Evolutionary conservation across 2,329 filamentous ascomycete genomes (phyloP).

Genomic region (Fonsecaea pedrosoi): DNA sequence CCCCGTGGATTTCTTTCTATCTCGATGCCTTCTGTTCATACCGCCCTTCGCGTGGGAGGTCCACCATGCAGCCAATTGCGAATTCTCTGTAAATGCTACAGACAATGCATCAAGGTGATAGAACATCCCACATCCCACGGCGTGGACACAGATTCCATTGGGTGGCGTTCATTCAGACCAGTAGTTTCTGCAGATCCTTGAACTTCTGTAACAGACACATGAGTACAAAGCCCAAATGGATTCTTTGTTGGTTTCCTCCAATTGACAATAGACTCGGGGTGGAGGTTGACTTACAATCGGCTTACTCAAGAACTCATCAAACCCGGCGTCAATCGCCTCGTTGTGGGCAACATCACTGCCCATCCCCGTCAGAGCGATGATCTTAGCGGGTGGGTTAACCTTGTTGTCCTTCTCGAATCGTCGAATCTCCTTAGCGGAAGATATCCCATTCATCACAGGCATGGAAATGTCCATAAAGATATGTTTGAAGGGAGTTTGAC

Average conservation of each 20-base stretch:
- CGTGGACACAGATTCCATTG: neutral
- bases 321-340: constrained; percentile 52
- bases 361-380: constrained; percentile 56
- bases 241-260: neutral
- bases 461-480: constrained; percentile 59
- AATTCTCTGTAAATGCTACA: neutral
- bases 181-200: constrained; percentile 30
- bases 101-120: neutral
- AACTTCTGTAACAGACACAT: constrained; percentile 27
- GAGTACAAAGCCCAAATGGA: neutral
- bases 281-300: constrained; percentile 44
- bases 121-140: neutral
- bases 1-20: neutral
- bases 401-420: constrained; percentile 48
- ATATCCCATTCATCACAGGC: constrained; percentile 58
- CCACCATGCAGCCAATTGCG: neutral
- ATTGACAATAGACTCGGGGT: neutral
- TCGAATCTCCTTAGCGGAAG: constrained; percentile 56
- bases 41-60: neutral
- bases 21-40: neutral
- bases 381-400: constrained; percentile 45
- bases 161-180: constrained; percentile 16
- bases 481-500: constrained; percentile 49
- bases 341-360: constrained; percentile 51
- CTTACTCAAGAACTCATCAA: constrained; percentile 57